Evolutionary conservation across 2,329 filamentous ascomycete genomes (phyloP), one percentile per base, ranked within the genome.

Genomic region (Penicillium sp.): DNA sequence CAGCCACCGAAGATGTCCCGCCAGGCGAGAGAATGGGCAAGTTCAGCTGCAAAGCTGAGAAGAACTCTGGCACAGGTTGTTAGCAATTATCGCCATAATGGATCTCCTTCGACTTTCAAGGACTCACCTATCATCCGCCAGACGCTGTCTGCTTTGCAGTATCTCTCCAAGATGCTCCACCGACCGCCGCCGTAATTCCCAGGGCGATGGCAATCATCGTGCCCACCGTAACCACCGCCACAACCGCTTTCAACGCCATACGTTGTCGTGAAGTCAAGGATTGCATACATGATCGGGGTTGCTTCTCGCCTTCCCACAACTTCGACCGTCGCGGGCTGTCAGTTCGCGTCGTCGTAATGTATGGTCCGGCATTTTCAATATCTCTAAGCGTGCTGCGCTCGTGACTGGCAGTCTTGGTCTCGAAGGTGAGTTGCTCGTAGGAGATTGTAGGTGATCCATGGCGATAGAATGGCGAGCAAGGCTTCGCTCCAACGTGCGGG

Each of bases 201-300:
- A 82, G 64, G 10, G 79, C 80, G 61, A 82, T 76, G 6, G 76
- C 80, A 19, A 82, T 76, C 73, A 80, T 80, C 17, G 71, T 73
- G 5, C 80, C 80, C 22, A 81, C 64, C 8, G 79, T 74, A 13
- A 80, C 60, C n/a, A 81, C 56, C 0, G 78, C 80, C 56, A 82
- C 73, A 13, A 75, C 61, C 0, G 73, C 67, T 61, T 81, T 81
- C 42, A 81, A 67, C 5, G 69, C 64, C 60, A 82, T 64, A 13
- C 75, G 73, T 63, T 81, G 78, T 53, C 69, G 72, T 40, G 67
- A 71, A 35, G 65, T 75, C 67, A 82, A 59, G 0, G 68, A 68
- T 6, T 69, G 58, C 56, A 82, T 62, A 57, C 75, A 81, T 26
- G 70, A 71, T 22, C 73, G 75, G 15, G 68, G 70, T 59, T 71